These are phyloP conservation scores for Raddia guianensis DNA, from an alignment of 176 grass and related monocot genomes.

Conservation along the genomic window DNA sequence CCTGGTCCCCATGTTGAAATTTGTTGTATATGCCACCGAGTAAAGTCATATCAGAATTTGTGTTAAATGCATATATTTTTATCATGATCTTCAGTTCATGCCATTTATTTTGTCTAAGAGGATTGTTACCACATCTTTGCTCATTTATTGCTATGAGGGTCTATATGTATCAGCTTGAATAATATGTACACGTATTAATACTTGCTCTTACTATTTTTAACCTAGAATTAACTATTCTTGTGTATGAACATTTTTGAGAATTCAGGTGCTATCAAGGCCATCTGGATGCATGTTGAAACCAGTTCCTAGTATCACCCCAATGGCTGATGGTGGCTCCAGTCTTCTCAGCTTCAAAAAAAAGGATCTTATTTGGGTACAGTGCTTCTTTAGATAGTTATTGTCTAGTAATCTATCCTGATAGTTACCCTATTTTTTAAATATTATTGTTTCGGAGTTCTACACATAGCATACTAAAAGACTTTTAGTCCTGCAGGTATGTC, in stretches of 20 bases:
- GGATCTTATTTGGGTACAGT: conserved; percentile 84
- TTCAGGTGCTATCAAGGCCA: conserved; percentile 85
- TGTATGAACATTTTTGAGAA: conserved; percentile 32
- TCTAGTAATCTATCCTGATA: conserved; percentile 24
- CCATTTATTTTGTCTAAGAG: conserved; percentile 7
- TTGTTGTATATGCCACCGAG: neutral
- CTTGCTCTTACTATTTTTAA: conserved; percentile 24
- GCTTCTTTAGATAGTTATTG: conserved; percentile 33
- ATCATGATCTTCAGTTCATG: conserved; percentile 6
- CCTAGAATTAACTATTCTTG: conserved; percentile 31
- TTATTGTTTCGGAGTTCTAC: conserved; percentile 21
- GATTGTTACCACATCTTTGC: neutral
- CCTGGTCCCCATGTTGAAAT: neutral
- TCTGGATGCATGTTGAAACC: conserved; percentile 94
- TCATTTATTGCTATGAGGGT: neutral
- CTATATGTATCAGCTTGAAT: conserved; percentile 3
- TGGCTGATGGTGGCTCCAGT: conserved; percentile 81
- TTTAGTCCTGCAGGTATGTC: conserved; percentile 79
- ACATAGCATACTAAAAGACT: conserved; percentile 23
- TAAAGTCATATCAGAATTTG: conserved; percentile 2
- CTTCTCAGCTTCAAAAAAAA: conserved; percentile 97
- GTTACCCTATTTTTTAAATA: conserved; percentile 26
- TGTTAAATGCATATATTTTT: neutral
- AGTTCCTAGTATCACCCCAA: conserved; percentile 72
- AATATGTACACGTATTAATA: conserved; percentile 13